phyloP scores from a whole-genome alignment of 768 basidiomycete genomes.

The Neoboletus brunneissimus region DNA sequence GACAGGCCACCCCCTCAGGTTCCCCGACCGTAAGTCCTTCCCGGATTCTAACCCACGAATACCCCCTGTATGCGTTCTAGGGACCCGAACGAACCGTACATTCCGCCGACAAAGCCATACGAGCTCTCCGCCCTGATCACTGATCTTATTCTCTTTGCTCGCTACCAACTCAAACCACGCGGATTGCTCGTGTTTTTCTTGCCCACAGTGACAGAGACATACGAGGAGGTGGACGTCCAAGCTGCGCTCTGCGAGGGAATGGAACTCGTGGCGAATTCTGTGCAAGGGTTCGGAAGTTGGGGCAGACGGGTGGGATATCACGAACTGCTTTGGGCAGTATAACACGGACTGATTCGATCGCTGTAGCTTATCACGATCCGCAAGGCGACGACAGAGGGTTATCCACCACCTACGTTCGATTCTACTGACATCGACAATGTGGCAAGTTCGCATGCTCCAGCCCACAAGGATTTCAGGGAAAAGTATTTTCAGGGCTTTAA shows the following conservation, averaged over 20 bases:
- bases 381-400: constrained; percentile 51
- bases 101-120: constrained; percentile 90
- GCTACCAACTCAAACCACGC: constrained; percentile 78
- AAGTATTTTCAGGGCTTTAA: constrained; percentile 87
- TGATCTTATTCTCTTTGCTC: constrained; percentile 78
- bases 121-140: constrained; percentile 79
- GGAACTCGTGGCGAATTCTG: constrained; percentile 81
- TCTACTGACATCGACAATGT: constrained; percentile 11
- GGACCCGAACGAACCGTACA: constrained; percentile 61
- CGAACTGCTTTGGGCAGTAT: neutral
- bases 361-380: constrained; percentile 90
- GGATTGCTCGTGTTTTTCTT: constrained; percentile 96
- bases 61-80: constrained; percentile 2
- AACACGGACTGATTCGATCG: neutral
- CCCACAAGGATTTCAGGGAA: constrained; percentile 85
- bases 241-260: constrained; percentile 81
- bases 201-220: constrained; percentile 89
- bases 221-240: constrained; percentile 82
- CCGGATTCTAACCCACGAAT: neutral
- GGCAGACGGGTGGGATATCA: constrained; percentile 70
- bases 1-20: constrained; percentile 28
- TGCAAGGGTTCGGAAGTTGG: constrained; percentile 95
- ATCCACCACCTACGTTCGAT: constrained; percentile 56
- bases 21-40: constrained; percentile 43
- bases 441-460: constrained; percentile 56